Evolutionary conservation across 345 rosid species (phyloP), one percentile per base, ranked within the genome.

Genomic region (Odontarrhena argentea): DNA sequence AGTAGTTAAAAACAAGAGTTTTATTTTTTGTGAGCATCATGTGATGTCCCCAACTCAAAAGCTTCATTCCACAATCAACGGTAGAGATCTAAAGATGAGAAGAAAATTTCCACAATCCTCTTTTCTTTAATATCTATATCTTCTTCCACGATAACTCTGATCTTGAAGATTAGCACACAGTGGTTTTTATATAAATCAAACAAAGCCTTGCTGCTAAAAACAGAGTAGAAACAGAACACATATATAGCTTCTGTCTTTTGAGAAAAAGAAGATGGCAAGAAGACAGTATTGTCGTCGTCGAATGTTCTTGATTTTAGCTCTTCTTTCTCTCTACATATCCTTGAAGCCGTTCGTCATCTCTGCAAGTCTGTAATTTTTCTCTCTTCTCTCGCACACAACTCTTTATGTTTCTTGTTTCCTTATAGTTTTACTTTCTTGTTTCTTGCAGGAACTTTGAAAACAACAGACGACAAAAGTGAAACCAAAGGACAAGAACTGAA

Each of bases 1-100:
- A 55, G 55, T 55, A 8, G 22, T 63, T 64, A 7, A 49, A 71
- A 40, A 28, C 3, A 34, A 62, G 38, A 64, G 25, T 41, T 47
- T 56, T 6, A 57, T 24, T 36, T 42, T 18, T 57, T 44, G 42
- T 64, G 70, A 56, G 53, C 70, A 41, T 62, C 69, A 64, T 73
- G 40, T 72, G 76, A 73, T 66, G 67, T 37, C 56, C 67, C 67
- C 72, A 73, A 73, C 72, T n/a, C 72, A 59, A 73, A 73, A 66
- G 48, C 30, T 65, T 43, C 9, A 6, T 42, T 38, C 77, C 73
- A 73, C 77, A 73, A 66, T 67, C 73, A 73, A 73, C 72, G 77
- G 77, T 53, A 45, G 18, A 36, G 67, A 73, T 73, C 11, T 25
- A 73, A 73, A 73, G 73, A 12, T 14, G 12, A 18, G 12, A 51